phyloP scores from a whole-genome alignment of 2,329 filamentous ascomycete species.

The Xylaria sp. region DNA sequence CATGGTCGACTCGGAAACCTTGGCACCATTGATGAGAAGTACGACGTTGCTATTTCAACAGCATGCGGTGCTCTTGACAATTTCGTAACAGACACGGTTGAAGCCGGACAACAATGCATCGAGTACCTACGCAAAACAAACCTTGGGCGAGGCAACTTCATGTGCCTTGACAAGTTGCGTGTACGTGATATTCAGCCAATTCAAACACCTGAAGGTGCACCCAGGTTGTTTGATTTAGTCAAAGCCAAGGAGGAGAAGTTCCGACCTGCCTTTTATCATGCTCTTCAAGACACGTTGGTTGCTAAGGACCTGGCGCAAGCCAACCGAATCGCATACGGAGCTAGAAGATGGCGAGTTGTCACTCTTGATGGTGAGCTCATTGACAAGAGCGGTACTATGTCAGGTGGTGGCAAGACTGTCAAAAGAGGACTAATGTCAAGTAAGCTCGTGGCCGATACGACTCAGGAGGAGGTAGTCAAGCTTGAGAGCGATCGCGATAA shows the following conservation, averaged over 20 bases:
- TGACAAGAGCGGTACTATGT: slow-evolving; percentile 99
- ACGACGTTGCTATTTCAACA: slow-evolving; percentile 98
- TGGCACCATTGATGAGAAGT: slow-evolving; percentile 91
- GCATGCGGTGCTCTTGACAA: slow-evolving; percentile 93
- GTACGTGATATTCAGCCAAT: slow-evolving; percentile 81
- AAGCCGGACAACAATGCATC: slow-evolving; percentile 97
- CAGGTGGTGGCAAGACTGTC: slow-evolving; percentile 90
- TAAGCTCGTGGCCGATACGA: slow-evolving; percentile 87
- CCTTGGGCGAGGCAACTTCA: slow-evolving; percentile 95
- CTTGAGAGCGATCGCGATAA: slow-evolving; percentile 88
- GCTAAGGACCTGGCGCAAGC: slow-evolving; percentile 94
- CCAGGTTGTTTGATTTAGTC: slow-evolving; percentile 91
- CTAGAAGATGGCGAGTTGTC: slow-evolving; percentile 93
- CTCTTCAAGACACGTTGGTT: slow-evolving; percentile 93
- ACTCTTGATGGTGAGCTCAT: slow-evolving; percentile 95
- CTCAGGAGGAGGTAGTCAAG: slow-evolving; percentile 87
- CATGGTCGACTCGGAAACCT: slow-evolving; percentile 95
- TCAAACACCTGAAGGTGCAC: slow-evolving; percentile 90
- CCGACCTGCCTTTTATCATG: slow-evolving; percentile 91
- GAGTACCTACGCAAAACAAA: slow-evolving; percentile 98
- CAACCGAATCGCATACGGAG: slow-evolving; percentile 95
- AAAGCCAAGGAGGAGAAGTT: slow-evolving; percentile 89
- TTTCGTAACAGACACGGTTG: slow-evolving; percentile 95
- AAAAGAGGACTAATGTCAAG: slow-evolving; percentile 97
- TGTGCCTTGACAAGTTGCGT: slow-evolving; percentile 89